These are phyloP conservation scores for Psophocarpus tetragonolobus DNA, from an alignment of 306 rosid species.

Conservation along the genomic window DNA sequence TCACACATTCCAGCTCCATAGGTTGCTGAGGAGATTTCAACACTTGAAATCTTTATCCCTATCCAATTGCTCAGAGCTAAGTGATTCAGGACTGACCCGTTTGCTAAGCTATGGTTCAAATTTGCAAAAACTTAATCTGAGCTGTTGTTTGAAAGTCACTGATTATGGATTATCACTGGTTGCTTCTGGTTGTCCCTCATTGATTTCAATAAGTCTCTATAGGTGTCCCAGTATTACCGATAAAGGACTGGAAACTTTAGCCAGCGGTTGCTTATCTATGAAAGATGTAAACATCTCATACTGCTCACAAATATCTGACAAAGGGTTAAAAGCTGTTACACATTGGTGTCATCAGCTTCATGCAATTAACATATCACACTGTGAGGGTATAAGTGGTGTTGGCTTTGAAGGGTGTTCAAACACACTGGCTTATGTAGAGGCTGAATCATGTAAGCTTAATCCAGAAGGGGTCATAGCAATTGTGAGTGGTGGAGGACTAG, in stretches of 20 bases:
- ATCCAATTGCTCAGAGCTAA: slow-evolving; percentile 56
- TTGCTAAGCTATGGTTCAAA: slow-evolving; percentile 52
- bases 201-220: slow-evolving; percentile 53
- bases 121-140: slow-evolving; percentile 51
- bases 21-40: slow-evolving; percentile 62
- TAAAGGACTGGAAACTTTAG: slow-evolving; percentile 50
- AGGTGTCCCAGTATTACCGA: slow-evolving; percentile 52
- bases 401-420: slow-evolving; percentile 63
- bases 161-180: slow-evolving; percentile 53
- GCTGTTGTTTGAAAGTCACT: slow-evolving; percentile 57
- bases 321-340: slow-evolving; percentile 52
- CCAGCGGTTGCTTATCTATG: slow-evolving; percentile 43
- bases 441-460: slow-evolving; percentile 52
- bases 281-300: slow-evolving; percentile 54
- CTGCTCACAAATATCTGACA: slow-evolving; percentile 53
- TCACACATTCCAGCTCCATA: slow-evolving; percentile 41
- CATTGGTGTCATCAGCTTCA: slow-evolving; percentile 49
- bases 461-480: slow-evolving; percentile 54
- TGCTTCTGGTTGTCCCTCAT: slow-evolving; percentile 50
- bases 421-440: slow-evolving; percentile 54
- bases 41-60: slow-evolving; percentile 55
- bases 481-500: slow-evolving; percentile 56
- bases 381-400: slow-evolving; percentile 41
- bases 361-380: slow-evolving; percentile 49
- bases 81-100: slow-evolving; percentile 51